phyloP scores from a whole-genome alignment of 2,329 filamentous ascomycete species.

The Beauveria sp. region DNA sequence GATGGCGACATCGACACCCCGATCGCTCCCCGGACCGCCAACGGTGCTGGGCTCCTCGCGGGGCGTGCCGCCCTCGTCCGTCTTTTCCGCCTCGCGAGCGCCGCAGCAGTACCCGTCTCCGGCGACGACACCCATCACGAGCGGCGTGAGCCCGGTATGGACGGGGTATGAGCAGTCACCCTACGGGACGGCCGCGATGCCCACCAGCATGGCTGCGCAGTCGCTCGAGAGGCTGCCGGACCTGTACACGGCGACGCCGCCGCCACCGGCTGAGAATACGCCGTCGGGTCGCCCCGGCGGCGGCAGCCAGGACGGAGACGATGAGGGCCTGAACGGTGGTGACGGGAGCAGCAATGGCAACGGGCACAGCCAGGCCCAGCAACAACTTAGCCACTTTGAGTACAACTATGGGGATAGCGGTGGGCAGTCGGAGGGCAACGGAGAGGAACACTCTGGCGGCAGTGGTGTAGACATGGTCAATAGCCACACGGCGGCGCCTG shows the following conservation, averaged over 20 bases:
- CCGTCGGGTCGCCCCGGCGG: not conserved
- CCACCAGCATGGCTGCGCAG: not conserved
- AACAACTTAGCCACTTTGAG: not conserved
- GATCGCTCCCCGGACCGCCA: constrained; percentile 1
- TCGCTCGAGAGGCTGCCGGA: constrained; percentile 2
- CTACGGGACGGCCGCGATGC: not conserved
- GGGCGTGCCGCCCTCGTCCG: not conserved
- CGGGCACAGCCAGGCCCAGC: not conserved
- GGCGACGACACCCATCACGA: not conserved
- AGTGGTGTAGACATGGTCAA: not conserved
- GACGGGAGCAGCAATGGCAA: not conserved
- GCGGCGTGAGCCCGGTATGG: constrained; percentile 4
- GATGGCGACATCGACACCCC: not conserved
- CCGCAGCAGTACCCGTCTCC: constrained; percentile 1
- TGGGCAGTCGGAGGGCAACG: not conserved
- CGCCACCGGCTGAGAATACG: not conserved
- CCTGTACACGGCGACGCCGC: not conserved
- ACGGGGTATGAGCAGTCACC: not conserved
- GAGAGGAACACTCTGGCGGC: not conserved
- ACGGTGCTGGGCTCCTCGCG: constrained; percentile 2
- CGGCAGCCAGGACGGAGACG: not conserved
- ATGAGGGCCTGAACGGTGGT: not conserved
- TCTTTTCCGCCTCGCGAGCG: not conserved
- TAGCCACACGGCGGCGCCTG: not conserved
- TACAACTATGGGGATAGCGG: not conserved